Evolutionary conservation across 192 early-diverging fungal genomes (phyloP).

Genomic region (Spizellomyces punctatus): DNA sequence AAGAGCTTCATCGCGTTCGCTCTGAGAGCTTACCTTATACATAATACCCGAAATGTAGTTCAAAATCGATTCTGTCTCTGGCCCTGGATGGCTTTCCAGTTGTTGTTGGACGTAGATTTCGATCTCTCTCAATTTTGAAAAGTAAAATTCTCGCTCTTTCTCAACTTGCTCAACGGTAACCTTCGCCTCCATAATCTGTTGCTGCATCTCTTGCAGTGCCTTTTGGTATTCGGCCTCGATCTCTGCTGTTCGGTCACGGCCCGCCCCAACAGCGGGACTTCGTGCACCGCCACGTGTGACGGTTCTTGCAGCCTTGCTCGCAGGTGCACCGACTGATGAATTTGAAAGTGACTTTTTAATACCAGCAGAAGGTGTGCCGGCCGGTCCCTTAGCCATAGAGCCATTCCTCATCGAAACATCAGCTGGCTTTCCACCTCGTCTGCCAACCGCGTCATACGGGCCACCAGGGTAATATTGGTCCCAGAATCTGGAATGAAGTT

Average conservation of each 20-base stretch:
- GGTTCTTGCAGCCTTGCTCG: not conserved
- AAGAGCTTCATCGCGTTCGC: no score
- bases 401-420: not conserved
- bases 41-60: conserved; percentile 85
- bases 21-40: conserved; percentile 70
- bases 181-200: conserved; percentile 80
- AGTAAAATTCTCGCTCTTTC: conserved; percentile 98
- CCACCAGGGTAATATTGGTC: conserved; percentile 85
- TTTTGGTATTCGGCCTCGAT: conserved; percentile 58
- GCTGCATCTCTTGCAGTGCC: conserved; percentile 73
- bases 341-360: conserved; percentile 5
- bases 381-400: not conserved
- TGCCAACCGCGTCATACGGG: conserved; percentile 76
- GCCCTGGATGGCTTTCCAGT: conserved; percentile 49
- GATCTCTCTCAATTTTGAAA: conserved; percentile 90
- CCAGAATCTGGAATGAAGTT: conserved; percentile 67
- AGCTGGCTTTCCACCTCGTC: conserved; percentile 51
- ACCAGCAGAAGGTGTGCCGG: conserved; percentile 12
- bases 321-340: conserved; percentile 8
- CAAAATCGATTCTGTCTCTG: conserved; percentile 52
- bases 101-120: conserved; percentile 88
- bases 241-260: conserved; percentile 25
- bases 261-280: conserved; percentile 11
- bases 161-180: conserved; percentile 87
- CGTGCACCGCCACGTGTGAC: not conserved